Percentiles rank a stretch among this genome's conserved stretches.
phyloP scores from a whole-genome alignment of 805 yeast genomes.

The Isabelozyma pseudorhagii region DNA sequence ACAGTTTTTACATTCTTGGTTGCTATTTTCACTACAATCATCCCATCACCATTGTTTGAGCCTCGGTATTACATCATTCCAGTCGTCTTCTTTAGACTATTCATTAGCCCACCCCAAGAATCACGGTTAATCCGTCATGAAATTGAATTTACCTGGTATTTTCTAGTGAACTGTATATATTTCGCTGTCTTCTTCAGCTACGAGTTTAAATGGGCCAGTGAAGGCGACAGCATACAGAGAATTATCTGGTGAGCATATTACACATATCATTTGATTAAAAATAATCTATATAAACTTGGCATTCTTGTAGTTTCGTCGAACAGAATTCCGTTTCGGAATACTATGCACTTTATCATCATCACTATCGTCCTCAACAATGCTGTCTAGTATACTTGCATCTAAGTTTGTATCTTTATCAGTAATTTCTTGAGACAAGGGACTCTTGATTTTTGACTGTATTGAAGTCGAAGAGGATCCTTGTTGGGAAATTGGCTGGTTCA shows the following conservation, averaged over 20 bases:
- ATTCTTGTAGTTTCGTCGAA: neutral
- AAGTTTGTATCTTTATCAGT: neutral
- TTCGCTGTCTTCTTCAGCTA: conserved; percentile 54
- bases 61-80: conserved; percentile 92
- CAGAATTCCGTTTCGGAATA: neutral
- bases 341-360: neutral
- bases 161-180: conserved; percentile 51
- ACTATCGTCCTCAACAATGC: conserved; percentile 1
- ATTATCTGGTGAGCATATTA: conserved; percentile 72
- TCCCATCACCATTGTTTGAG: conserved; percentile 91
- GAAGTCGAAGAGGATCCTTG: neutral
- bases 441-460: neutral
- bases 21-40: conserved; percentile 58
- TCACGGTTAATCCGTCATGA: conserved; percentile 28
- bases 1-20: conserved; percentile 49
- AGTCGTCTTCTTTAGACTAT: conserved; percentile 67
- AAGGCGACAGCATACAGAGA: conserved; percentile 59
- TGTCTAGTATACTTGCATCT: neutral
- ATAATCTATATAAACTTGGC: neutral
- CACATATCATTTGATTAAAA: neutral
- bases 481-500: conserved; percentile 5
- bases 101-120: conserved; percentile 17
- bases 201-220: conserved; percentile 68
- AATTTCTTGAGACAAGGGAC: conserved; percentile 3
- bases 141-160: conserved; percentile 63